These are phyloP conservation scores for Cyclotella sp. DNA, from an alignment of 108 stramenopile genomes.

Conservation along the genomic window DNA sequence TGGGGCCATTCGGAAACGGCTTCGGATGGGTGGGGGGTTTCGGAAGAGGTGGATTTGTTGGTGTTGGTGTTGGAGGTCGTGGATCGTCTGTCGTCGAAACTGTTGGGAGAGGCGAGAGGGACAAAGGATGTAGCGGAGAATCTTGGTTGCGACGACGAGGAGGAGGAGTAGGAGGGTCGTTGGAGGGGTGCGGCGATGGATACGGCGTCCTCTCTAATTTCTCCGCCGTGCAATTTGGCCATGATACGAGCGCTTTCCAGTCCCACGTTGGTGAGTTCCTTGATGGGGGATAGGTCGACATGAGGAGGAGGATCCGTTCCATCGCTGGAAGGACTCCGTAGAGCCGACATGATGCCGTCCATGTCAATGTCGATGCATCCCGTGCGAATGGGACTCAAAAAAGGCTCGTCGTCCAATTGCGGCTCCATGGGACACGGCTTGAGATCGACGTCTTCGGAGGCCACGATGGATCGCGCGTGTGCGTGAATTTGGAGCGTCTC, in stretches of 20 bases:
- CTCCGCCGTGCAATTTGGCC: conserved; percentile 25
- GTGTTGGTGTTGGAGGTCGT: conserved; percentile 16
- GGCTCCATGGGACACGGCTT: conserved; percentile 39
- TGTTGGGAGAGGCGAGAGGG: conserved; percentile 1
- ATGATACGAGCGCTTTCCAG: conserved; percentile 31
- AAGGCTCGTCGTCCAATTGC: conserved; percentile 37
- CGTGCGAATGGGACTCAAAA: conserved; percentile 23
- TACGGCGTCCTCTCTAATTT: conserved; percentile 3
- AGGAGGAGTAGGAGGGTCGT: neutral
- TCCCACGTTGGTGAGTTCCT: conserved; percentile 20
- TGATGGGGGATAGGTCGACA: neutral
- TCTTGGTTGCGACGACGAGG: neutral
- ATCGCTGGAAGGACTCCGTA: neutral
- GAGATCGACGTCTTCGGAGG: conserved; percentile 40
- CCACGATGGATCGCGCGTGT: conserved; percentile 15
- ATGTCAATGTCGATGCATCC: conserved; percentile 46
- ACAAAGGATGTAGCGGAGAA: neutral
- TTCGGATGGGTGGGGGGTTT: neutral
- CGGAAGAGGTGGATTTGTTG: neutral
- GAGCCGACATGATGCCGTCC: conserved; percentile 1
- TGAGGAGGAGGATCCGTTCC: neutral
- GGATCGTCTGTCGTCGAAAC: conserved; percentile 12
- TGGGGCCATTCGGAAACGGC: conserved; percentile 36
- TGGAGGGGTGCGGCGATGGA: conserved; percentile 15
- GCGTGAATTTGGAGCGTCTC: conserved; percentile 9